Evolutionary conservation across 345 rosid genomes (phyloP).

Genomic region (Lumnitzera racemosa): DNA sequence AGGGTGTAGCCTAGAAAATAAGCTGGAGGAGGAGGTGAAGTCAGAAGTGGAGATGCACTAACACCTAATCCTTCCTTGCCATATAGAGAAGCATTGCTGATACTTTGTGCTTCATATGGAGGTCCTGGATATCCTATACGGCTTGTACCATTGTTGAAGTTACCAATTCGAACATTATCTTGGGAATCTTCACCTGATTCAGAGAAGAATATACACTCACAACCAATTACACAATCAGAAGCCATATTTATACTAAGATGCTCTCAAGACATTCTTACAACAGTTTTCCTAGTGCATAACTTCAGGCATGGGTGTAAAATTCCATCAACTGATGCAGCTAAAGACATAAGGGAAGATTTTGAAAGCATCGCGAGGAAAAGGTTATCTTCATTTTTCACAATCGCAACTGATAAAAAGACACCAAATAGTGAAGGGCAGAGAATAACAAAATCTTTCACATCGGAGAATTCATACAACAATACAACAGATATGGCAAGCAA

Average conservation of each 20-base stretch:
- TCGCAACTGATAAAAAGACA: background rate
- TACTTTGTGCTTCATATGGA: slow-evolving; percentile 4
- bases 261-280: background rate
- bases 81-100: slow-evolving; percentile 14
- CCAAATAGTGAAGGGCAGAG: background rate
- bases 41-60: slow-evolving; percentile 8
- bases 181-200: slow-evolving; percentile 61
- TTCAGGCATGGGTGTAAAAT: too few species aligned
- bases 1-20: background rate
- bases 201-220: background rate
- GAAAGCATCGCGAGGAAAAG: background rate
- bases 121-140: slow-evolving; percentile 5
- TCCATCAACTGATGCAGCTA: background rate
- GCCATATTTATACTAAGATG: background rate
- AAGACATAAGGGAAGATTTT: background rate
- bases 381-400: background rate
- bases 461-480: too few species aligned
- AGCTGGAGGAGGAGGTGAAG: background rate
- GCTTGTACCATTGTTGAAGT: slow-evolving; percentile 27
- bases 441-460: background rate
- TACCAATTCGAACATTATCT: slow-evolving; percentile 31
- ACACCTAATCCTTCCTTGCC: slow-evolving; percentile 5
- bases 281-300: background rate
- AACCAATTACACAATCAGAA: background rate
- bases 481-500: too few species aligned